phyloP scores from a whole-genome alignment of 345 rosid species.

The Clausena lansium region DNA sequence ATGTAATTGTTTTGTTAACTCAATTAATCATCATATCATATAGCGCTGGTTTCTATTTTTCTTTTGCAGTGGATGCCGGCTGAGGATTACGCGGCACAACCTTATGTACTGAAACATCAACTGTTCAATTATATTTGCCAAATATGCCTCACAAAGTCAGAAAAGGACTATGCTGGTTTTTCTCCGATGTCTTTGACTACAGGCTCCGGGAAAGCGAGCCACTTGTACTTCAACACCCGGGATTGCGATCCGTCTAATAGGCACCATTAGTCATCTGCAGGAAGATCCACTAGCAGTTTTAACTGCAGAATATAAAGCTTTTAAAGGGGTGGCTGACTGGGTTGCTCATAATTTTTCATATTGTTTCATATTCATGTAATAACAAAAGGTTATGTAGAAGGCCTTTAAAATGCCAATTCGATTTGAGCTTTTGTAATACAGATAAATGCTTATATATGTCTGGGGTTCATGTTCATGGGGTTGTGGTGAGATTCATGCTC shows the following conservation, averaged over 20 bases:
- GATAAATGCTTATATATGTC: neutral
- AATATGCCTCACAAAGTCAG: conserved; percentile 51
- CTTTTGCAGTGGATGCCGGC: conserved; percentile 67
- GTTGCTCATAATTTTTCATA: neutral
- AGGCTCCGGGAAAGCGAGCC: conserved; percentile 42
- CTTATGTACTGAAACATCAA: conserved; percentile 38
- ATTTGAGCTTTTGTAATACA: no score
- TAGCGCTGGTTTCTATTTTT: neutral
- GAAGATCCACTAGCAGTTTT: neutral
- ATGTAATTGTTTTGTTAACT: no score
- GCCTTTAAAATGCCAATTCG: no score
- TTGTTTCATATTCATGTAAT: neutral
- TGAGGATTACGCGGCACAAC: conserved; percentile 61
- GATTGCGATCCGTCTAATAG: conserved; percentile 2
- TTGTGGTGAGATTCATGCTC: neutral
- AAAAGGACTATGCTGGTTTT: conserved; percentile 49
- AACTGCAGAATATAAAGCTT: no score
- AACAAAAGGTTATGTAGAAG: no score
- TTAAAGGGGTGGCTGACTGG: neutral
- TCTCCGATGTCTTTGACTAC: conserved; percentile 37
- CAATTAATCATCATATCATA: neutral
- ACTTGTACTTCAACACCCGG: conserved; percentile 48
- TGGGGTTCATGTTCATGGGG: neutral
- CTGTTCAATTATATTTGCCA: conserved; percentile 49
- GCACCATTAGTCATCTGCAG: neutral